Evolutionary conservation across 768 basidiomycete genomes (phyloP).

Genomic region (Lactifluus hygrophoroides): DNA sequence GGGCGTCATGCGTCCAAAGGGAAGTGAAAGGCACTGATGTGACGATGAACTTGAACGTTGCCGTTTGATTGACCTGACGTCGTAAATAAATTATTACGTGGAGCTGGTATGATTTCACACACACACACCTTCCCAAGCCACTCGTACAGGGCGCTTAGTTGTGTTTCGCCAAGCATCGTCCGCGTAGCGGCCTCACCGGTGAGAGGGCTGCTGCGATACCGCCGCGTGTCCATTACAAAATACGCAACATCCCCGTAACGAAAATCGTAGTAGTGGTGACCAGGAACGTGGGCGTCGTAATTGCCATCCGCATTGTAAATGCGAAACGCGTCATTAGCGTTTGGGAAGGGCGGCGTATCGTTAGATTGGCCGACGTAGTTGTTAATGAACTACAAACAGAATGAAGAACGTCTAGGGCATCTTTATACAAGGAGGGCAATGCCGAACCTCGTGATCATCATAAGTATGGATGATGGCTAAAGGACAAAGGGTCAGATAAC

Average conservation of each 20-base stretch:
- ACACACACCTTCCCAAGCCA: constrained; percentile 49
- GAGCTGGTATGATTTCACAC: neutral
- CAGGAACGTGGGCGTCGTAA: constrained; percentile 41
- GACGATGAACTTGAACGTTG: constrained; percentile 71
- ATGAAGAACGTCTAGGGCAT: neutral
- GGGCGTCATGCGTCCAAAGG: constrained; percentile 57
- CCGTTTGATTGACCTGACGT: constrained; percentile 52
- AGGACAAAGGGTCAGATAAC: neutral
- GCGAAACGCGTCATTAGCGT: constrained; percentile 50
- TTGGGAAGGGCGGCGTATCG: constrained; percentile 47
- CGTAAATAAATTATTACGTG: too few relatives aligned
- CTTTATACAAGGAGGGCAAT: neutral
- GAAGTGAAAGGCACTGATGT: constrained; percentile 68
- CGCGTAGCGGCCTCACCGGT: constrained; percentile 31
- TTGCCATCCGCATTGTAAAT: constrained; percentile 59
- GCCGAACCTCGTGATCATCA: constrained; percentile 59
- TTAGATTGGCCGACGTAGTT: constrained; percentile 54
- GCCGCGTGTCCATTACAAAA: constrained; percentile 70
- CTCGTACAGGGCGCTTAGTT: constrained; percentile 49
- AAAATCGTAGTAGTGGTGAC: constrained; percentile 51
- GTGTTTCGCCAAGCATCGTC: constrained; percentile 64
- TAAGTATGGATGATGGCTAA: constrained; percentile 60
- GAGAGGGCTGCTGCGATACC: constrained; percentile 41
- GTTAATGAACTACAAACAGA: constrained; percentile 43
- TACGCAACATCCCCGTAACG: constrained; percentile 60